Base-by-base conservation (phyloP, 1,139 yeast genomes). In the Hyphopichia khmerensis region DNA sequence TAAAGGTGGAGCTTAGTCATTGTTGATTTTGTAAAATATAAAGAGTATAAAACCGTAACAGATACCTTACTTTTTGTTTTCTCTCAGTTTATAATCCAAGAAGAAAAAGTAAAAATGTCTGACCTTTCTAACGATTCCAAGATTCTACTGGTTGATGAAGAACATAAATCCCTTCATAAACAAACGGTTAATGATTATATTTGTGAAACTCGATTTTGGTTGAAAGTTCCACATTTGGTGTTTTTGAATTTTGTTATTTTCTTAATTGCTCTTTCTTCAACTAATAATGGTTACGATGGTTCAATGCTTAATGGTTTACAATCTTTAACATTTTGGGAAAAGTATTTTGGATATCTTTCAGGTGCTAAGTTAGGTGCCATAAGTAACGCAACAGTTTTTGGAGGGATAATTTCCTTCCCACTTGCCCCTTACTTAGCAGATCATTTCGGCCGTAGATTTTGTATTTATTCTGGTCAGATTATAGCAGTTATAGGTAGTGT, bases 271-370 rank as follows among this genome's bases (percentile, higher is more conserved):
- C 55, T 77, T 31, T 60, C 78, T 11, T 69, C 79, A 19, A 71
- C 80, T 27, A 73, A 70, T 48, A 70, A 67, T 36, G 82, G 83
- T 21, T 78, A 67, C 47, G 83, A 78, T 57, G 78, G 79, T 35
- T 69, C 77, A 4, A 60, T 77, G 62, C 57, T 77, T 58, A 78
- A 77, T 50, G 80, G 79, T 36, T 62, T 79, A 43, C 82, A 77
- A 53, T 59, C 75, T 7, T 60, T 77, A 43, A 50, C 53, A 0
- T 48, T 51, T 18, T 74, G 78, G 78, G 48, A 51, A 23, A 43
- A 48, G 16, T 55, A 61, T 35, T 63, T 76, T 64, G 69, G 67
- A 40, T 41, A 62, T 33, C 80, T 80, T 14, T 43, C 56, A 8
- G 78, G 79, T 45, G 66, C 67, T 29, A 57, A 58, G 11, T 61